Conservation (phyloP, 805 yeast species). For the Wickerhamomyces ciferrii region DNA sequence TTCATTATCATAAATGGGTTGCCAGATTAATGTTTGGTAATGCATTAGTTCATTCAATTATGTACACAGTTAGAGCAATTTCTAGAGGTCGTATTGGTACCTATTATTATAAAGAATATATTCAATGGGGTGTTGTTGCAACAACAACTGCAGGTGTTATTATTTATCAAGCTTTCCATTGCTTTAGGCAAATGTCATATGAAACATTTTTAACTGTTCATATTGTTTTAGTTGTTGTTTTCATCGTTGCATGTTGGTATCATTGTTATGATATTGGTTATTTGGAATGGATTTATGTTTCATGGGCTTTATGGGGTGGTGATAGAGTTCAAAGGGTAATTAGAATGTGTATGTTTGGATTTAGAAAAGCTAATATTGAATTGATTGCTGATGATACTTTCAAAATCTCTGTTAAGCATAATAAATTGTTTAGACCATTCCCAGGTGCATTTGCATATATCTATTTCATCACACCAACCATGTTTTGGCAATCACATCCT, state of each 20-base stretch:
- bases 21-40: slow-evolving; percentile 34
- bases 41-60: slow-evolving; percentile 13
- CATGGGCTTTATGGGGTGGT: slow-evolving; percentile 33
- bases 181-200: slow-evolving; percentile 48
- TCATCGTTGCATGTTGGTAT: slow-evolving; percentile 49
- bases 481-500: slow-evolving; percentile 73
- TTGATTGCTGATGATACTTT: slow-evolving; percentile 33
- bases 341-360: slow-evolving; percentile 17
- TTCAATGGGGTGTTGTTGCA: slow-evolving; percentile 37
- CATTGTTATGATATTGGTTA: slow-evolving; percentile 52
- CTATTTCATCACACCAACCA: slow-evolving; percentile 44
- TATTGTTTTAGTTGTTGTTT: slow-evolving; percentile 46
- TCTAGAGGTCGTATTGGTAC: slow-evolving; percentile 1
- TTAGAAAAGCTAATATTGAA: slow-evolving; percentile 3
- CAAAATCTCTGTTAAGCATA: slow-evolving; percentile 35
- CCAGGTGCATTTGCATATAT: slow-evolving; percentile 58
- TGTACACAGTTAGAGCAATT: slow-evolving; percentile 12
- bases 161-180: slow-evolving; percentile 41
- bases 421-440: slow-evolving; percentile 33
- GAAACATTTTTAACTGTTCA: slow-evolving; percentile 60
- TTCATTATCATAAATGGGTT: slow-evolving; percentile 61
- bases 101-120: slow-evolving; percentile 5
- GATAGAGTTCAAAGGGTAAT: slow-evolving; percentile 42
- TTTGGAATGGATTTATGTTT: slow-evolving; percentile 45
- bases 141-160: slow-evolving; percentile 38